A percentile compares a stretch with the other conserved stretches of the same genome.
phyloP scores from a whole-genome alignment of 2,329 filamentous ascomycete genomes.

The Delphinella strobiligena region DNA sequence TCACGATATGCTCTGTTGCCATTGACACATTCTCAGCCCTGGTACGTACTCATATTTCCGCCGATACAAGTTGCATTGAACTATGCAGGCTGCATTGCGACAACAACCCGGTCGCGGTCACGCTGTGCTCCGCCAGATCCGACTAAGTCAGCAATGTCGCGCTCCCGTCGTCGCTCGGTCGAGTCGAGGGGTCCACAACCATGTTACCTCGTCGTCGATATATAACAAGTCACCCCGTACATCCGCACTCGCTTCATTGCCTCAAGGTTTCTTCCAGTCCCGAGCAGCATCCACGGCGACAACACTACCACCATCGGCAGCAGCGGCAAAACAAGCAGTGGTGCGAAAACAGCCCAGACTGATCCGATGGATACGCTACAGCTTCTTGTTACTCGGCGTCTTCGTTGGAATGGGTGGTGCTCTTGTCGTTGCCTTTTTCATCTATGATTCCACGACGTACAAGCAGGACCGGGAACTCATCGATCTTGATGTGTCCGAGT shows the following conservation, averaged over 20 bases:
- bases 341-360: constrained; percentile 11
- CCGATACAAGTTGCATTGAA: background rate
- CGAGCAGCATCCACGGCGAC: constrained; percentile 3
- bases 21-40: background rate
- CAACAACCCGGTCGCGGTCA: background rate
- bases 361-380: constrained; percentile 50
- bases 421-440: constrained; percentile 70
- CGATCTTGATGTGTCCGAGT: constrained; percentile 73
- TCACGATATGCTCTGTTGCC: background rate
- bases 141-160: background rate
- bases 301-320: constrained; percentile 5
- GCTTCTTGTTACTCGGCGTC: constrained; percentile 61
- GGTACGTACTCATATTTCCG: background rate
- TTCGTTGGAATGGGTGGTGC: constrained; percentile 59
- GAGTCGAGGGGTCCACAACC: background rate
- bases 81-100: background rate
- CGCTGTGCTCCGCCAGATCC: background rate
- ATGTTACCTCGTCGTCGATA: background rate
- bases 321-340: background rate
- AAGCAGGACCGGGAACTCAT: constrained; percentile 51
- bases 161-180: background rate
- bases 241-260: background rate
- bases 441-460: constrained; percentile 91
- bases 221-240: background rate
- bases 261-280: background rate